Evolutionary conservation across 164 flowering plant genomes (phyloP), one percentile per base, ranked within the genome.

Genomic region (Nymphaea thermarum): DNA sequence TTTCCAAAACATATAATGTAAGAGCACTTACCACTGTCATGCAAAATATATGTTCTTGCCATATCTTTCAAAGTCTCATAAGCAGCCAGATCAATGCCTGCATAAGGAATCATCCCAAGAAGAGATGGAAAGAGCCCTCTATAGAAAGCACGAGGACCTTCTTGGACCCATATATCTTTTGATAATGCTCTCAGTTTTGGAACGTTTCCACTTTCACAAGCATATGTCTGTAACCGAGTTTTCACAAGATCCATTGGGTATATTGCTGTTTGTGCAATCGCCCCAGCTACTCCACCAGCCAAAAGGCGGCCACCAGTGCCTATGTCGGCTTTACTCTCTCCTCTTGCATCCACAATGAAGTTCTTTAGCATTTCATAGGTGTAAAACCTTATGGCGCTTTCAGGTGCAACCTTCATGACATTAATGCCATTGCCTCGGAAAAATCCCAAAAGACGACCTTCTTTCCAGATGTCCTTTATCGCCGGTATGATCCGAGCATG

Each of bases 361-460:
- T 63, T 76, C 72, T 94, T 94, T 55, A 94, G 75, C 85, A 88
- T 71, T 76, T 94, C 99, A 71, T 88, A 94, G 6, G 90, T 71
- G 77, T 88, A 91, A 74, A 94, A 91, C 77, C 78, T 90, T 18
- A 94, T 90, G 15, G 99, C 99, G 75, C 96, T 91, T 78, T 94
- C 99, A 63, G 99, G 99, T 51, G 98, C 96, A n/a, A 94, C 99
- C 78, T 94, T 94, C 73, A 94, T 43, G 45, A 90, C 96, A 82
- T 94, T 94, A 70, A 94, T 73, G 43, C 99, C 99, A 82, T 94
- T 94, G n/a, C 99, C 99, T 42, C 96, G 81, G 74, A 94, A 94
- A 75, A 94, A 94, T 43, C 94, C 96, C 69, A 74, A 65, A 11
- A 87, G 43, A 18, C 89, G 80, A 64, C 87, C 97, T 73, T 91